phyloP scores from a whole-genome alignment of 345 rosid genomes.

The Hevea brasiliensis region DNA sequence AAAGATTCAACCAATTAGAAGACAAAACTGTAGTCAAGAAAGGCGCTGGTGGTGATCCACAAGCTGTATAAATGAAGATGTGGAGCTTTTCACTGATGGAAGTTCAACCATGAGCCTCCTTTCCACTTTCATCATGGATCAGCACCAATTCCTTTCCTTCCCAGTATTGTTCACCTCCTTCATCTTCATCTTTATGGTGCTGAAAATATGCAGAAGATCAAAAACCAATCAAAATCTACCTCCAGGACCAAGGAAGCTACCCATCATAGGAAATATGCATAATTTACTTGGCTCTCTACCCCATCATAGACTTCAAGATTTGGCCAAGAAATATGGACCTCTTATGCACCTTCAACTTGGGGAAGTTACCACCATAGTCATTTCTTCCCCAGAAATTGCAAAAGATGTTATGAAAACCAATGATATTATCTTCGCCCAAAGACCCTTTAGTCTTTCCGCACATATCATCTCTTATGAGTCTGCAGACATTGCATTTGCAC shows the following conservation, averaged over 20 bases:
- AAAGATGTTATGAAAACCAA: slow-evolving; percentile 29
- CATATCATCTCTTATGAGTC: slow-evolving; percentile 1
- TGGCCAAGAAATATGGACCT: slow-evolving; percentile 35
- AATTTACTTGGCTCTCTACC: neutral
- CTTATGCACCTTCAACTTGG: slow-evolving; percentile 37
- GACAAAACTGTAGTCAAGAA: no score
- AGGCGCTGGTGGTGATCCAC: no score
- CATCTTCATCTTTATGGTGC: neutral
- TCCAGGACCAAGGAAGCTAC: slow-evolving; percentile 24
- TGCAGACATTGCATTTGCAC: neutral
- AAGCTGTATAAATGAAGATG: no score
- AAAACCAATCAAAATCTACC: neutral
- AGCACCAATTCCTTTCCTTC: neutral
- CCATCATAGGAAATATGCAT: no score
- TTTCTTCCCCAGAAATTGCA: slow-evolving; percentile 28
- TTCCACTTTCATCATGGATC: neutral
- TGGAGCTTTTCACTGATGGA: neutral
- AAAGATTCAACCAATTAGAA: no score
- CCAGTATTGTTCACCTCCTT: neutral
- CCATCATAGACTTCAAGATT: slow-evolving; percentile 21
- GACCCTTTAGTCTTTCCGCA: slow-evolving; percentile 11
- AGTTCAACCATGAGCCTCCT: no score
- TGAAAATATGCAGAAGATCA: neutral
- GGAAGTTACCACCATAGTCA: slow-evolving; percentile 14
- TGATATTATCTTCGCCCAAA: slow-evolving; percentile 26